These are phyloP conservation scores for Acer yangbiense DNA, from an alignment of 345 rosid species.

Conservation along the genomic window DNA sequence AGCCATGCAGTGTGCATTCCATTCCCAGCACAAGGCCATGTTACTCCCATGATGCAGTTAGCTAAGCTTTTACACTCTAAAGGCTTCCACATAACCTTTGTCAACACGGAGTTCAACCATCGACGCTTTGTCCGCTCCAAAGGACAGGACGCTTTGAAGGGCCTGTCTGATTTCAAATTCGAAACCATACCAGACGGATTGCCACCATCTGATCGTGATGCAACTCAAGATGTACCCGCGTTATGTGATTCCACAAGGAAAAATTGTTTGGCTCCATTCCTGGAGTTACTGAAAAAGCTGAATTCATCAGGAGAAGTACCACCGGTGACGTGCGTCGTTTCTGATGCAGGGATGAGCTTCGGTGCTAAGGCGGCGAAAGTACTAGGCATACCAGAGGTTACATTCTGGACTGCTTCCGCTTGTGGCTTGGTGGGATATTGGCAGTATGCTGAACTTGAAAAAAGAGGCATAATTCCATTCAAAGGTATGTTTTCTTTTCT, in stretches of 20 bases:
- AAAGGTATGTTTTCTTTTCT: slow-evolving; percentile 16
- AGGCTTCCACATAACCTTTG: slow-evolving; percentile 47
- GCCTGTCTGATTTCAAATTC: slow-evolving; percentile 35
- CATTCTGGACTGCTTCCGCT: slow-evolving; percentile 31
- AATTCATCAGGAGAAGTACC: slow-evolving; percentile 23
- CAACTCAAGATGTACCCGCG: slow-evolving; percentile 22
- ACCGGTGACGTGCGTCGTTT: slow-evolving; percentile 27
- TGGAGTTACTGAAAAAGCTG: slow-evolving; percentile 29
- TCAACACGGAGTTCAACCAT: slow-evolving; percentile 42
- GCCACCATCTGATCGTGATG: slow-evolving; percentile 29
- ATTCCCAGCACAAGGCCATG: slow-evolving; percentile 41
- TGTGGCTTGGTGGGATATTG: slow-evolving; percentile 28
- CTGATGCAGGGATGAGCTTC: slow-evolving; percentile 40
- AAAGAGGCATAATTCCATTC: slow-evolving; percentile 34
- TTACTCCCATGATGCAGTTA: slow-evolving; percentile 33
- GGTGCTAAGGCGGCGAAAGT: slow-evolving; percentile 22
- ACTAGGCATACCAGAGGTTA: slow-evolving; percentile 32
- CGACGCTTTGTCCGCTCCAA: slow-evolving; percentile 29
- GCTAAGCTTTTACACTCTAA: slow-evolving; percentile 35
- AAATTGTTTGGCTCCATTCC: slow-evolving; percentile 33
- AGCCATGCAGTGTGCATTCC: slow-evolving; percentile 28
- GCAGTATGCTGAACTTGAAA: slow-evolving; percentile 20
- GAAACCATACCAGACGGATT: slow-evolving; percentile 38
- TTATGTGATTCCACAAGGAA: slow-evolving; percentile 23
- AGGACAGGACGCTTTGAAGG: slow-evolving; percentile 27